Evolutionary conservation across 2,329 filamentous ascomycete species (phyloP), one percentile per base, ranked within the genome.

Genomic region (Dendrostoma leiphaemia): DNA sequence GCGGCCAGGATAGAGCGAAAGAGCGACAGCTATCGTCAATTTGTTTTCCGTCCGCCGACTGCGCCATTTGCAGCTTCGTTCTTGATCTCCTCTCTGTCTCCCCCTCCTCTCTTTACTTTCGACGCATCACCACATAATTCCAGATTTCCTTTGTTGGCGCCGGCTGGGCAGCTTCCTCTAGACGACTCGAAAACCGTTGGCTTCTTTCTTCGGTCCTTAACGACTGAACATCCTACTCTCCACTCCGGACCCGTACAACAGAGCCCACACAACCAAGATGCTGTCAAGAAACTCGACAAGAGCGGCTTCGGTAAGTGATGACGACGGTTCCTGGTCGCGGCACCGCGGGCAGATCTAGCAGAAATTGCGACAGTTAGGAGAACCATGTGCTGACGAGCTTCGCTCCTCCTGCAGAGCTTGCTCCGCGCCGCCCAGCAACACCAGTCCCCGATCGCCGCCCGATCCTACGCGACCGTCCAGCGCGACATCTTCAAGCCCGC

Each of bases 401-500:
- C n/a, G 40, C 51, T 28, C 60, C 38, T 51, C 50, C 45, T 44
- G 44, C 62, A 84, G 80, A 74, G 79, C 73, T 74, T 83, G 65
- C 75, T 78, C 69, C 70, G 69, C 62, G 72, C 75, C 62, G 67
- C 71, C 65, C 72, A 72, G 62, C 75, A 71, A 64, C 74, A 75
- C 63, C 72, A 73, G 63, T 67, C 70, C 59, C 64, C 67, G 54
- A 61, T 59, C 57, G 67, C 70, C 62, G 71, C 75, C 57, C 80
- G 81, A 70, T 75, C 77, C 66, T 86, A 91, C 72, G 90, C 91
- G 66, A 96, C 90, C 61, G 81, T 96, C 66, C 85, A 91, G 76
- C 89, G 89, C 72, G 94, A 97, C 76, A 93, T 97, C 77, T 97
- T 97, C 85, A 96, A 97, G 84, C 92, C 92, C 66, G 91, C 93